Percentiles rank a stretch among this genome's conserved stretches.
Conservation (phyloP, 1,284 basidiomycete genomes). For the Tylopilus sp. region DNA sequence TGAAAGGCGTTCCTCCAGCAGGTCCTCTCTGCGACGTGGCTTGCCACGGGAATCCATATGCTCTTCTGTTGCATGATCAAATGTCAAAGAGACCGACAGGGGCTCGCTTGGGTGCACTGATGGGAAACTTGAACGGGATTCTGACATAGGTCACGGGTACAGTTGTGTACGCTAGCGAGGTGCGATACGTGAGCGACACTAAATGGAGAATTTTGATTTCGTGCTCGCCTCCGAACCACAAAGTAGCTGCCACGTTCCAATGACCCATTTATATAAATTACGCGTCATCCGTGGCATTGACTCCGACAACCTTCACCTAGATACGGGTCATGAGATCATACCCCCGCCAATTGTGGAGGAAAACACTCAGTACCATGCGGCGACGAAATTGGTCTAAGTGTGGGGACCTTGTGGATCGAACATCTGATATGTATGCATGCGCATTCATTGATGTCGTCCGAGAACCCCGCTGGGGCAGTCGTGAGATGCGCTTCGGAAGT, state of each 20-base stretch:
- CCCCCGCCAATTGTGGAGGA: neutral
- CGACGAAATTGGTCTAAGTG: neutral
- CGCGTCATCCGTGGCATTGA: neutral
- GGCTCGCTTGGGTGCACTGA: neutral
- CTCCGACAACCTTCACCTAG: neutral
- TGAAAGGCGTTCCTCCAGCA: neutral
- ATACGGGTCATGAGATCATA: conserved; percentile 1
- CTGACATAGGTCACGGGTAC: conserved; percentile 3
- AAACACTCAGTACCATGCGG: conserved; percentile 8
- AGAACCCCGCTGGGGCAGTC: neutral
- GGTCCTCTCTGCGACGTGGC: neutral
- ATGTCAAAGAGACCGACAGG: neutral
- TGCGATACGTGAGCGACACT: conserved; percentile 3
- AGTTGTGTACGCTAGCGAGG: neutral
- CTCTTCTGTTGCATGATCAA: neutral
- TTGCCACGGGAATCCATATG: conserved; percentile 3
- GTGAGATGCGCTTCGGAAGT: neutral
- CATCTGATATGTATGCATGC: conserved; percentile 3
- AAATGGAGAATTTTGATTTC: neutral
- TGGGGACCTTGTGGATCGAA: neutral
- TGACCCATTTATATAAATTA: conserved; percentile 1
- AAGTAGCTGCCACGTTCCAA: conserved; percentile 2
- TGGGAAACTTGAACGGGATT: neutral
- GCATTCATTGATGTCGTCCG: neutral
- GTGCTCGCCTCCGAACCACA: conserved; percentile 4